Evolutionary conservation across 1,284 basidiomycete species (phyloP), one percentile per base, ranked within the genome.

Genomic region (Pseudozyma hubeiensis): DNA sequence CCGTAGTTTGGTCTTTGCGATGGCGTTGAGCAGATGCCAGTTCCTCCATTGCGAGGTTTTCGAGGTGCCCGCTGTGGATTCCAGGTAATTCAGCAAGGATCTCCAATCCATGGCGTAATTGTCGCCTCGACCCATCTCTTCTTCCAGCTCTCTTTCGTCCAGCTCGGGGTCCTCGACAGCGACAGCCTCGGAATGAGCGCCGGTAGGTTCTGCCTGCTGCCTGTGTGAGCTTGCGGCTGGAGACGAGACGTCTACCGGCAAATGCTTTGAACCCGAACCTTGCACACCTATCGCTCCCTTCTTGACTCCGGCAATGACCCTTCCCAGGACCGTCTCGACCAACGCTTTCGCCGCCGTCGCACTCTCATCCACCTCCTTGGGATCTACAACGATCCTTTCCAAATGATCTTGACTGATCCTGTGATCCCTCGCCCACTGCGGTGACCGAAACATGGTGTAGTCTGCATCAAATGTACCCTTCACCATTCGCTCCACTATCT

Each of bases 21-120:
- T 48, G 16, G 65, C 65, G 17, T 51, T 48, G 47, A 68, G 59
- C 52, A 68, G 39, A 13, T 68, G 65, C 65, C 65, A 68, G 14
- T 68, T 62, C 19, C 65, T 57, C 65, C 65, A 68, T 14, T 68
- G 59, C 37, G 59, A 31, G 0, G 54, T 46, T 13, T 57, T 62
- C 9, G 65, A 68, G 33, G 9, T 52, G 44, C 59, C 65, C 6
- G 44, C 59, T 2, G 55, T 58, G 8, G 59, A 57, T 35, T 68
- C 51, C 11, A 68, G 47, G 7, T 53, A 62, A 35, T 58, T 51
- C 11, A 68, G 44, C 51, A 68, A 17, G 6, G 40, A 31, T 43
- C 13, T 17, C 59, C 65, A 68, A 7, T 50, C 43, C 43, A 68
- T 17, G 9, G 54, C 41, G 16, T 44, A 52, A 4, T 40, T 1